Conservation (phyloP, 2,329 filamentous ascomycete species). For the Talaromyces piceae region DNA sequence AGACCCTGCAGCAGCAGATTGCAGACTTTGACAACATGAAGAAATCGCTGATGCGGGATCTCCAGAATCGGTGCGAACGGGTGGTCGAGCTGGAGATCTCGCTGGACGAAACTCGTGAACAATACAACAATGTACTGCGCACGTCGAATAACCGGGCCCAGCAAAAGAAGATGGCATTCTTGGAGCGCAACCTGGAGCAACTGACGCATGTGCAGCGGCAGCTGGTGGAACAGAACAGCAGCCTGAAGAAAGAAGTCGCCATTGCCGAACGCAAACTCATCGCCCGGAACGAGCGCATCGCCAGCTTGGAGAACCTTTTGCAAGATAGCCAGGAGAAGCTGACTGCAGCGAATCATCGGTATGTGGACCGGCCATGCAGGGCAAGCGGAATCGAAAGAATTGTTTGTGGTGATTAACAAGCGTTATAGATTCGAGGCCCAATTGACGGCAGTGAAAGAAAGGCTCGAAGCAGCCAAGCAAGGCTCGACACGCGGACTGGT, state of each 20-base stretch:
- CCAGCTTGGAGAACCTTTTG: slow-evolving; percentile 82
- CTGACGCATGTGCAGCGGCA: slow-evolving; percentile 95
- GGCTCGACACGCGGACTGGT: slow-evolving; percentile 80
- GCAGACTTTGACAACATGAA: slow-evolving; percentile 99
- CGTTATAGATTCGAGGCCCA: slow-evolving; percentile 82
- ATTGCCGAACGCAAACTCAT: slow-evolving; percentile 97
- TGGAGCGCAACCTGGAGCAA: slow-evolving; percentile 96
- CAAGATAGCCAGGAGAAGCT: slow-evolving; percentile 98
- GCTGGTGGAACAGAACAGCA: slow-evolving; percentile 94
- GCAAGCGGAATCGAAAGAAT: too few relatives aligned
- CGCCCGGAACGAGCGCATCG: slow-evolving; percentile 92
- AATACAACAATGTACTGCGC: slow-evolving; percentile 97
- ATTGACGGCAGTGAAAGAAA: slow-evolving; percentile 94
- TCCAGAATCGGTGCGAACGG: slow-evolving; percentile 96
- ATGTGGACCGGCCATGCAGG: slow-evolving; percentile 34
- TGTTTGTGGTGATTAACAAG: slow-evolving; percentile 11
- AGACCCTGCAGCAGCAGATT: slow-evolving; percentile 95
- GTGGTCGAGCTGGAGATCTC: slow-evolving; percentile 98
- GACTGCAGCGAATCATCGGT: slow-evolving; percentile 95
- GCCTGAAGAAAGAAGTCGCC: slow-evolving; percentile 96
- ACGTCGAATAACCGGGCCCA: slow-evolving; percentile 97
- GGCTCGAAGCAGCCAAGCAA: slow-evolving; percentile 88
- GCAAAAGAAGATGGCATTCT: slow-evolving; percentile 99
- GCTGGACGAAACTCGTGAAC: slow-evolving; percentile 91
- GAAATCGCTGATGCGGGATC: slow-evolving; percentile 97